Evolutionary conservation across 768 basidiomycete genomes (phyloP).

Genomic region (Termitomyces sp.): DNA sequence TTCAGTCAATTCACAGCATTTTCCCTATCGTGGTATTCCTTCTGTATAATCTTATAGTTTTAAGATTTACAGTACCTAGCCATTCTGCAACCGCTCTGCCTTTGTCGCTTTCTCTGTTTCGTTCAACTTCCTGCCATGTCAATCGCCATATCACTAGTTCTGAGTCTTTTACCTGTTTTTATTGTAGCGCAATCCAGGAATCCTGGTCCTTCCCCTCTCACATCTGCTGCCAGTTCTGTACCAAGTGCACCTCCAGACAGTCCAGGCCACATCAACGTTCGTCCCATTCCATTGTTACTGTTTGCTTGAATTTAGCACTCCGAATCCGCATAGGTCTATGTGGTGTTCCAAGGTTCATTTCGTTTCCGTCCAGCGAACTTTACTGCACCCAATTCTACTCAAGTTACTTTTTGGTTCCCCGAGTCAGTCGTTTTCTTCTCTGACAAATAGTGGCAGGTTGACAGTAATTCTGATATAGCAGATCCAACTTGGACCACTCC

Average conservation of each 20-base stretch:
- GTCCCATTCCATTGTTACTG: not conserved
- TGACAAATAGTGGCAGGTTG: not conserved
- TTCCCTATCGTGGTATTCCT: too few relatives aligned
- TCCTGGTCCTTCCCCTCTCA: slow-evolving; percentile 15
- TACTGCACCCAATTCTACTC: slow-evolving; percentile 42
- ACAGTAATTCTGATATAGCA: slow-evolving; percentile 22
- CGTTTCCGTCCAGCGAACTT: slow-evolving; percentile 41
- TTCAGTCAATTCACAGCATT: too few relatives aligned
- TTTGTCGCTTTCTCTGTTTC: not conserved
- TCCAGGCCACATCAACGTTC: slow-evolving; percentile 30
- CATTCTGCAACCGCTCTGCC: too few relatives aligned
- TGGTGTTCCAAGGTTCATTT: slow-evolving; percentile 31
- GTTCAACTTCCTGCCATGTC: slow-evolving; percentile 15
- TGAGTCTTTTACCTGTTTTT: slow-evolving; percentile 26
- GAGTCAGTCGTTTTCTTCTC: slow-evolving; percentile 21
- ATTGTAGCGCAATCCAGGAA: slow-evolving; percentile 31
- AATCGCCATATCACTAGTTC: slow-evolving; percentile 18
- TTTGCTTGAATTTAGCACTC: not conserved
- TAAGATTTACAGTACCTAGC: too few relatives aligned
- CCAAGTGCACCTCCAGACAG: slow-evolving; percentile 35
- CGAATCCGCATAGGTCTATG: slow-evolving; percentile 36
- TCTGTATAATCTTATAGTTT: too few relatives aligned
- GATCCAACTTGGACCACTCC: slow-evolving; percentile 34
- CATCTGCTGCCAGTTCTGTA: slow-evolving; percentile 22
- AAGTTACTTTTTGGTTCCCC: slow-evolving; percentile 51